Evolutionary conservation across 1,284 basidiomycete species (phyloP).

Genomic region (Cutaneotrichosporon dermatis): DNA sequence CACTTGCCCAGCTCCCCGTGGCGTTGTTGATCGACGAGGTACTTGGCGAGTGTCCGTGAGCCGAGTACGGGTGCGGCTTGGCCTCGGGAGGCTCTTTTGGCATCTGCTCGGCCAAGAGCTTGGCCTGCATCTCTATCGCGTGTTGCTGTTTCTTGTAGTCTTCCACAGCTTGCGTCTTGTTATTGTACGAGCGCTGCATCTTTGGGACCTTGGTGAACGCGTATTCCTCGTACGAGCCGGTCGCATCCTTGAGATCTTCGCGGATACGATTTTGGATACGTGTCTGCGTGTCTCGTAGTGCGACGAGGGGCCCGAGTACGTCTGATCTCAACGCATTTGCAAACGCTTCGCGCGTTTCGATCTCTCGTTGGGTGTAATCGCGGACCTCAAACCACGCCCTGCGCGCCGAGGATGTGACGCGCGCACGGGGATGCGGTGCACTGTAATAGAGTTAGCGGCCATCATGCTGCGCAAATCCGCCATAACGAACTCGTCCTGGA

Average conservation of each 20-base stretch:
- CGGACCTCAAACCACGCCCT: slow-evolving; percentile 74
- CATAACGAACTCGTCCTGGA: slow-evolving; percentile 40
- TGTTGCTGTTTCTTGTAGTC: slow-evolving; percentile 46
- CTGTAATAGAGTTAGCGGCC: not conserved
- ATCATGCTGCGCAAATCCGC: no score
- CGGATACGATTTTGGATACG: slow-evolving; percentile 82
- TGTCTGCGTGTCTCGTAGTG: slow-evolving; percentile 71
- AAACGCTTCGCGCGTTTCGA: slow-evolving; percentile 74
- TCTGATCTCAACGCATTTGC: slow-evolving; percentile 64
- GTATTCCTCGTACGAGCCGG: slow-evolving; percentile 66
- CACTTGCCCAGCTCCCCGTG: slow-evolving; percentile 3
- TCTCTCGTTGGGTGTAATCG: slow-evolving; percentile 77
- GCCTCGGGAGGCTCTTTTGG: slow-evolving; percentile 6
- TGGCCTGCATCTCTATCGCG: slow-evolving; percentile 45
- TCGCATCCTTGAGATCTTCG: slow-evolving; percentile 76
- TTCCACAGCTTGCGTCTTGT: slow-evolving; percentile 76
- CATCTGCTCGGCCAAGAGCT: slow-evolving; percentile 40
- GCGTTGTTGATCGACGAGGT: not conserved
- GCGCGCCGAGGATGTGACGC: slow-evolving; percentile 53
- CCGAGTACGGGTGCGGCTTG: slow-evolving; percentile 22
- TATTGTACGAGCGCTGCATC: slow-evolving; percentile 68
- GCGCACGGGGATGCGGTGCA: slow-evolving; percentile 6
- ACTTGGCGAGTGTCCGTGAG: slow-evolving; percentile 6
- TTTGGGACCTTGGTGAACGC: slow-evolving; percentile 68
- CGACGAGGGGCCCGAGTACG: slow-evolving; percentile 63